Evolutionary conservation across 129 eudicot genomes (phyloP).

Genomic region (Kitagawia praeruptora): DNA sequence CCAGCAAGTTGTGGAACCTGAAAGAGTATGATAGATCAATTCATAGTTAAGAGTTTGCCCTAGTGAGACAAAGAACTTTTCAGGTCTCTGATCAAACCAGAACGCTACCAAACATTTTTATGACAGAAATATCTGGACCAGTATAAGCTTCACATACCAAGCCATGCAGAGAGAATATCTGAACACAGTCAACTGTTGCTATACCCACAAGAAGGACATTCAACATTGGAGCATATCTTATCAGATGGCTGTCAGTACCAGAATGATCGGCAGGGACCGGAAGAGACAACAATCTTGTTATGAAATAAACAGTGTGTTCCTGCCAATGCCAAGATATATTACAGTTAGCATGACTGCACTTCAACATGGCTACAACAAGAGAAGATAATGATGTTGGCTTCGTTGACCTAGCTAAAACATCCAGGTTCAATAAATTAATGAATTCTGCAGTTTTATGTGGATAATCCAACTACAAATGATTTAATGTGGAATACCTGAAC

Average conservation of each 20-base stretch:
- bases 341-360: conserved; percentile 5
- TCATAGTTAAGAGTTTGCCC: background rate
- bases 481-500: conserved; percentile 51
- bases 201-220: conserved; percentile 78
- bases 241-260: conserved; percentile 71
- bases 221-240: conserved; percentile 81
- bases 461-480: conserved; percentile 1
- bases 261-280: conserved; percentile 56
- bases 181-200: conserved; percentile 82
- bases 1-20: conserved; percentile 97
- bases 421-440: background rate
- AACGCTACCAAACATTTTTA: background rate
- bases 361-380: background rate
- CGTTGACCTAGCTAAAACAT: background rate
- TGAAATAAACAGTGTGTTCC: conserved; percentile 84
- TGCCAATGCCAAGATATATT: conserved; percentile 27
- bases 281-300: conserved; percentile 80
- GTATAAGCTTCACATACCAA: conserved; percentile 49
- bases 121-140: background rate
- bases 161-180: conserved; percentile 92
- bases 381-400: background rate
- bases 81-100: background rate
- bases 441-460: background rate
- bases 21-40: background rate
- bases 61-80: background rate